Conservation (phyloP, 305 asterid genomes). For the Withania somnifera region DNA sequence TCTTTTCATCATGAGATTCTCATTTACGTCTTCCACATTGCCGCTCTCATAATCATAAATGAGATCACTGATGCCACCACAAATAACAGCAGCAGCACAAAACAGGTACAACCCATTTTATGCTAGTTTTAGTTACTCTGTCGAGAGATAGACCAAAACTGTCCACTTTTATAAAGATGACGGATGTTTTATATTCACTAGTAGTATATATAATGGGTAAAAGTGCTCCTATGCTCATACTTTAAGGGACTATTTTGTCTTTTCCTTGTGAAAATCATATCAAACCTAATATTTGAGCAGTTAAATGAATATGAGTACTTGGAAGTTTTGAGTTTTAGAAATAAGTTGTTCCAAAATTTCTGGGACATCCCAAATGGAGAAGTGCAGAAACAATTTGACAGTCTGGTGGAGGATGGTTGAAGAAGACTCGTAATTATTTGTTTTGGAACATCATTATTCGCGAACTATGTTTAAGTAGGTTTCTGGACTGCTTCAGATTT, state of each 20-base stretch:
- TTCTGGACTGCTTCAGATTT: neutral
- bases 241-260: neutral
- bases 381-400: neutral
- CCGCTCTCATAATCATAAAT: conserved; percentile 13
- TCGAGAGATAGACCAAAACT: neutral
- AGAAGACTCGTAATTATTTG: neutral
- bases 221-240: neutral
- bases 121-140: neutral
- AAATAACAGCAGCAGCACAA: conserved; percentile 20
- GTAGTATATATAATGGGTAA: neutral
- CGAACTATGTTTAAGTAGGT: neutral
- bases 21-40: conserved; percentile 12
- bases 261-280: neutral
- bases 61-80: conserved; percentile 23
- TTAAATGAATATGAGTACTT: neutral
- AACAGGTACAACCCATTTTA: conserved; percentile 9
- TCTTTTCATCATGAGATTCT: neutral
- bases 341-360: neutral
- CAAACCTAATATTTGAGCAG: neutral
- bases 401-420: neutral
- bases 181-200: neutral
- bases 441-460: neutral
- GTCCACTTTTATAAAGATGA: neutral
- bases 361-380: neutral
- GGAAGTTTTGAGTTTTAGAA: neutral